Base-by-base conservation (phyloP, 169 alveolate species). In the Cytauxzoon felis region DNA sequence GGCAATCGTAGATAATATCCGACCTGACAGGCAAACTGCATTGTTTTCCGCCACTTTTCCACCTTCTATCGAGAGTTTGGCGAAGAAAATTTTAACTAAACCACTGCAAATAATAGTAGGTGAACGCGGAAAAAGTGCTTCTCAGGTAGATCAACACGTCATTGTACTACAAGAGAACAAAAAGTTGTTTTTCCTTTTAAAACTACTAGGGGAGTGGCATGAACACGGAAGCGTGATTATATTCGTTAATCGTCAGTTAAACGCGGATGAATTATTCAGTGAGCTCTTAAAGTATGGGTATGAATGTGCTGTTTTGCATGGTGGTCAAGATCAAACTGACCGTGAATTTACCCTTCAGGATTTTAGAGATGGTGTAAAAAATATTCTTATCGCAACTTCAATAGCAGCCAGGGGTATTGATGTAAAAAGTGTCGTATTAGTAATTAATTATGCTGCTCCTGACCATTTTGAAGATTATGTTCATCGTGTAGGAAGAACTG, bases 31-130 rank as follows among this genome's bases (percentile, higher is more conserved):
- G 52, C 98, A 97, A 83, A 90, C 96, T 47, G 97, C 95, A 9
- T 93, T 97, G 92, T 96, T 97, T 72, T 94, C 99, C 21, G 99
- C 99, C 1, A 97, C 99, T 4, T 97, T 97, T 83, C 99, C 99
- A 0, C 90, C 92, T 48, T 80, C 91, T 48, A 95, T 97, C 9
- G 99, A 95, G 78, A 78, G 81, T 23, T 78, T 97, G 56, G 99
- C 99, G 5, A 96, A 95, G 72, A 92, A 91, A 65, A 88, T 96
- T 36, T 83, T 97, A 48, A 82, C 87, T 52, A 93, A 93, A 65
- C 99, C 99, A n/a, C 78, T 96, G 34, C 99, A 98, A 87, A 91
- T 97, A 9, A 88, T 95, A 85, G 96, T 71, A 91, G 98, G 89
- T 61, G 90, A 65, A 79, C 90, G 87, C 92, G 98, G 76, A 64